Base-by-base conservation (phyloP, 1,284 basidiomycete genomes). In the Peniophora sp. region DNA sequence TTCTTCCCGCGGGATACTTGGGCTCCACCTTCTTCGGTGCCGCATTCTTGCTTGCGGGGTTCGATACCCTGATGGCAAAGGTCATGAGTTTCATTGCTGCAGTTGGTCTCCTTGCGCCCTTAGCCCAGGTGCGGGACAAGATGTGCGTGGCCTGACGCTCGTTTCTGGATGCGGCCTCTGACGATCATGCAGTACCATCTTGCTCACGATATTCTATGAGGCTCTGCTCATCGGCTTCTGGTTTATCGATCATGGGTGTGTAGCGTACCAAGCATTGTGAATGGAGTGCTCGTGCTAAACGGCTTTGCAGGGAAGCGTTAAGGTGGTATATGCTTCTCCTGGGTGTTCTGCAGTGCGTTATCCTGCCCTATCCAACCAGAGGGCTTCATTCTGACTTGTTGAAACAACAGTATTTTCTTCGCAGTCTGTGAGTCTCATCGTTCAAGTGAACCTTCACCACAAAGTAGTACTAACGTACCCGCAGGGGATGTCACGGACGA, bases 401-500 rank as follows among this genome's bases (percentile, higher is more conserved):
- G 27, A n/a, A n/a, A n/a, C n/a, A 34, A n/a, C 58, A 90, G 89
- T 59, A 73, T 83, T 44, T 75, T 90, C 51, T 91, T 84, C 56
- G 87, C 84, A 47, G 72, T 91, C 52, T 91, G 87, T 88, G 58
- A 60, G 85, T 65, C 2, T 10, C 2, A 14, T 32, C 22, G 32
- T 17, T 38, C 25, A 14, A 10, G 36, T 27, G 19, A 49, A 32
- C 23, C 39, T 41, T 22, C 34, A 32, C 27, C 6, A 32, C n/a
- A n/a, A n/a, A n/a, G n/a, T n/a, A n/a, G n/a, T 32, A 23, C 36
- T 45, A 19, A 53, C 41, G 17, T 50, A 44, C 54, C 53, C 39
- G 52, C 59, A 90, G 88, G 88, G 89, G 88, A 91, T 61, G 79
- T 91, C 25, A 79, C 87, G 48, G 88, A 91, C 61, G 88, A 91